phyloP scores from a whole-genome alignment of 1,139 yeast species.

The Blastobotrys malaysiensis region DNA sequence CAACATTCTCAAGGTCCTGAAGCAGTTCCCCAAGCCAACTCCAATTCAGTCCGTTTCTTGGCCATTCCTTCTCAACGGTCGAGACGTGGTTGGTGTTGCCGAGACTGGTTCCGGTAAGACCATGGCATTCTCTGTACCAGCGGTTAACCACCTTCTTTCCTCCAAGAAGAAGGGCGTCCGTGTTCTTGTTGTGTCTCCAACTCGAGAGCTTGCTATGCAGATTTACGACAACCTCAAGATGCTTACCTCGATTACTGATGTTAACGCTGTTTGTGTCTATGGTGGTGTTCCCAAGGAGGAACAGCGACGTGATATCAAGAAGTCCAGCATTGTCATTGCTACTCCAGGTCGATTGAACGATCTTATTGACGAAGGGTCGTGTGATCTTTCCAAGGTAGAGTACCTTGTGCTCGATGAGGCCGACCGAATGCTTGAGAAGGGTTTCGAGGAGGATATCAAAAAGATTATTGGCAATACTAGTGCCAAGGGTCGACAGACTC shows the following conservation, averaged over 20 bases:
- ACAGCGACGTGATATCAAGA: conserved; percentile 64
- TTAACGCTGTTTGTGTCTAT: conserved; percentile 79
- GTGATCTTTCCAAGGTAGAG: conserved; percentile 60
- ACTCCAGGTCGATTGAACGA: conserved; percentile 97
- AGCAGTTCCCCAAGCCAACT: conserved; percentile 82
- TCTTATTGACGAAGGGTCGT: conserved; percentile 81
- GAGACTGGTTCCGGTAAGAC: conserved; percentile 98
- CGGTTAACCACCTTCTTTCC: conserved; percentile 58
- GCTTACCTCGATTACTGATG: conserved; percentile 55
- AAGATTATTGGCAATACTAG: conserved; percentile 59
- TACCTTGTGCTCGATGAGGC: conserved; percentile 95
- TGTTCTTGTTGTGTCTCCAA: conserved; percentile 88
- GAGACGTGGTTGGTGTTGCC: conserved; percentile 95
- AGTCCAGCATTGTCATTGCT: conserved; percentile 78
- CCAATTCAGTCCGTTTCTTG: conserved; percentile 97
- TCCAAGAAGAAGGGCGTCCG: conserved; percentile 44
- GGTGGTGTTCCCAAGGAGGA: conserved; percentile 98
- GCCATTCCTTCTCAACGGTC: conserved; percentile 79
- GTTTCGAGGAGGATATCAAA: conserved; percentile 95
- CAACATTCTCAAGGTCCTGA: conserved; percentile 52
- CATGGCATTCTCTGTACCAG: conserved; percentile 93
- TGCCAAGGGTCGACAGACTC: conserved; percentile 57
- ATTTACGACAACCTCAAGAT: conserved; percentile 76
- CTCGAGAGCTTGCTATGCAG: conserved; percentile 95
- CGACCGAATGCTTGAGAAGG: conserved; percentile 95